A percentile compares a stretch with the other conserved stretches of the same genome.
Evolutionary conservation across 2,329 filamentous ascomycete species (phyloP).

Genomic region (Aphanoascus verrucosus): DNA sequence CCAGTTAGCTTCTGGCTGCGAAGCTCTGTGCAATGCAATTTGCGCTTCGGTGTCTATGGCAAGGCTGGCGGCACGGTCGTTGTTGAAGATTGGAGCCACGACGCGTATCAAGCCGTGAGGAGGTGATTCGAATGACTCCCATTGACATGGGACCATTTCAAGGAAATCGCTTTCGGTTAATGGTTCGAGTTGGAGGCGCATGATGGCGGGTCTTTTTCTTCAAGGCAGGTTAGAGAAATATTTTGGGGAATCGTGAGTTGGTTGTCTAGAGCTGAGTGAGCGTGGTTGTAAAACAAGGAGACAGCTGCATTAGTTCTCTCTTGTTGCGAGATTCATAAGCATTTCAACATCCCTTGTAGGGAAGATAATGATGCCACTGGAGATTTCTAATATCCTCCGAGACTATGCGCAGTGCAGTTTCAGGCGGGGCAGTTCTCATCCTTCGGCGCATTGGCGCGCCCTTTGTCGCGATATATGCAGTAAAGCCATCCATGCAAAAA

Average conservation of each 20-base stretch:
- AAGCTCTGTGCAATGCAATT: slow-evolving; percentile 19
- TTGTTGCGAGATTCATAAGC: too few relatives aligned
- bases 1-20: slow-evolving; percentile 24
- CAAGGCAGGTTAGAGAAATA: background rate
- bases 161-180: slow-evolving; percentile 12
- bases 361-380: too few relatives aligned
- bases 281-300: too few relatives aligned
- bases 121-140: slow-evolving; percentile 19
- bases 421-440: too few relatives aligned
- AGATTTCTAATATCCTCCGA: too few relatives aligned
- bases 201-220: background rate
- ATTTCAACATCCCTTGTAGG: too few relatives aligned
- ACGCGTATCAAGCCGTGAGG: slow-evolving; percentile 21
- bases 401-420: too few relatives aligned
- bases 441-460: too few relatives aligned
- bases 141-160: slow-evolving; percentile 12
- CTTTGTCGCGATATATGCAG: too few relatives aligned
- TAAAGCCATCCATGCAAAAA: too few relatives aligned
- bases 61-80: slow-evolving; percentile 13
- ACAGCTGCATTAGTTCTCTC: too few relatives aligned
- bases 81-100: slow-evolving; percentile 22
- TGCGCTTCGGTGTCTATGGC: slow-evolving; percentile 17
- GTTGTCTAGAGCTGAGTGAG: background rate
- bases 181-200: slow-evolving; percentile 8
- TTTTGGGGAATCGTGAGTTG: background rate